phyloP scores from a whole-genome alignment of 2,329 filamentous ascomycete genomes.

The Amesomyces nigricolor region DNA sequence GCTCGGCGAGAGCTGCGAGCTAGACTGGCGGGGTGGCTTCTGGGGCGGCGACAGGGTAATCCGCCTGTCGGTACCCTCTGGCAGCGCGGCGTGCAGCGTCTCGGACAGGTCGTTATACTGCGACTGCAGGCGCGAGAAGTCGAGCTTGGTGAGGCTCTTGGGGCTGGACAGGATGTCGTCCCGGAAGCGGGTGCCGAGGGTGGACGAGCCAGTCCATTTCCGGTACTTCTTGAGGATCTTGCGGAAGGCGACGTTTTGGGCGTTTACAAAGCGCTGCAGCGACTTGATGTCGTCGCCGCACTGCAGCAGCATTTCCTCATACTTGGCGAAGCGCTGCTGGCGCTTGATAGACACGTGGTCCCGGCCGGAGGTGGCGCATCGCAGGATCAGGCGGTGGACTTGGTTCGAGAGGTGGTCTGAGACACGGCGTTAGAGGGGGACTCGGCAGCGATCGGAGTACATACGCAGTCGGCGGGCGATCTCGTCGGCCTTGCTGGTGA shows the following conservation, averaged over 20 bases:
- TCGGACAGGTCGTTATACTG: slow-evolving; percentile 47
- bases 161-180: slow-evolving; percentile 59
- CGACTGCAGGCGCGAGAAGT: slow-evolving; percentile 50
- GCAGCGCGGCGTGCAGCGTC: slow-evolving; percentile 42
- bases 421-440: slow-evolving; percentile 21
- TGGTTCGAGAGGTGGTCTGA: slow-evolving; percentile 46
- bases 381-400: slow-evolving; percentile 43
- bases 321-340: slow-evolving; percentile 48
- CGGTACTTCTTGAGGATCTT: slow-evolving; percentile 84
- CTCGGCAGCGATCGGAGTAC: slow-evolving; percentile 24
- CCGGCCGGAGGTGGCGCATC: slow-evolving; percentile 34
- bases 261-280: slow-evolving; percentile 65
- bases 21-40: slow-evolving; percentile 8
- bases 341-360: slow-evolving; percentile 39
- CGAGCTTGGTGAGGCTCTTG: slow-evolving; percentile 65
- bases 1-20: slow-evolving; percentile 18
- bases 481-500: slow-evolving; percentile 74
- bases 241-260: slow-evolving; percentile 69
- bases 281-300: slow-evolving; percentile 67
- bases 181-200: slow-evolving; percentile 60
- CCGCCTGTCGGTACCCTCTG: slow-evolving; percentile 23
- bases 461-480: slow-evolving; percentile 63
- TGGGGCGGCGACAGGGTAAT: slow-evolving; percentile 15
- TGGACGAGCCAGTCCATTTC: slow-evolving; percentile 75
- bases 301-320: slow-evolving; percentile 46